phyloP scores from a whole-genome alignment of 2,329 filamentous ascomycete species.

The Coleophoma cylindrospora region DNA sequence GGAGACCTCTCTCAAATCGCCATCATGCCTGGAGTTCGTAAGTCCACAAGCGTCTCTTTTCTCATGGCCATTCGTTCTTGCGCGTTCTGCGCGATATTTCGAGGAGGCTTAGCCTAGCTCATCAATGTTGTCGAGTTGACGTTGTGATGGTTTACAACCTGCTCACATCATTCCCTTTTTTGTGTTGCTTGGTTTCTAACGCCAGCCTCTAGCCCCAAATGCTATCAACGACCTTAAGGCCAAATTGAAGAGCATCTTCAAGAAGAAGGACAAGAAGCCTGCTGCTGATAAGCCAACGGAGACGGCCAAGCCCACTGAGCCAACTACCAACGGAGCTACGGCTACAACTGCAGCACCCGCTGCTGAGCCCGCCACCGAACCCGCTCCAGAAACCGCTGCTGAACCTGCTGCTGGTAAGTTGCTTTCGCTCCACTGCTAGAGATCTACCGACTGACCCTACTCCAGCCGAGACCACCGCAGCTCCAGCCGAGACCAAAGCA shows the following conservation, averaged over 20 bases:
- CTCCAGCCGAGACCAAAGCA: constrained; percentile 6
- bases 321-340: constrained; percentile 1
- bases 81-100: background rate
- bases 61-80: background rate
- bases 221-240: constrained; percentile 22
- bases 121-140: too few species aligned
- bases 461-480: background rate
- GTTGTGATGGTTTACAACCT: too few species aligned
- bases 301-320: background rate
- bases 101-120: too few species aligned
- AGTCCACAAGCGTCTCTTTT: constrained; percentile 6
- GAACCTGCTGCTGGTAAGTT: constrained; percentile 1
- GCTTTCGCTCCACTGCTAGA: background rate
- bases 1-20: constrained; percentile 1
- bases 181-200: constrained; percentile 4
- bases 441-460: background rate
- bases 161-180: too few species aligned
- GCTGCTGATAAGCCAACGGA: constrained; percentile 16
- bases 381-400: background rate
- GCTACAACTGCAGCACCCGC: constrained; percentile 4
- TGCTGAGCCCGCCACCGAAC: constrained; percentile 3
- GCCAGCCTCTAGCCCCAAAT: constrained; percentile 20
- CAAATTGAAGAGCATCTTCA: constrained; percentile 24
- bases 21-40: constrained; percentile 25
- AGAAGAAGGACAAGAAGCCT: constrained; percentile 22